Conservation (phyloP, 805 yeast species). For the Candida awuae region DNA sequence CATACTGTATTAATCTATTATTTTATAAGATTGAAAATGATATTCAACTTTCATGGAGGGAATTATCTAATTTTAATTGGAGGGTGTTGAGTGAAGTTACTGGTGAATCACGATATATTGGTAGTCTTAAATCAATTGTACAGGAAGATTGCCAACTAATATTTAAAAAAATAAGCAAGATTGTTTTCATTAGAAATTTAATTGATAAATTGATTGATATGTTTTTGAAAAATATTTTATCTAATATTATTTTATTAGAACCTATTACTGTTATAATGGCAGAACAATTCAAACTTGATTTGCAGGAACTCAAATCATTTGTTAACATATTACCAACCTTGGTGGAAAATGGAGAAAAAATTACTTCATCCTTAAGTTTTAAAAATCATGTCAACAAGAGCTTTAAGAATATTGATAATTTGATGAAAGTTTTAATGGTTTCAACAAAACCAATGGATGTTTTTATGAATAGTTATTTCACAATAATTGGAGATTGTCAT, state of each 20-base stretch:
- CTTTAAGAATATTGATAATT: slow-evolving; percentile 38
- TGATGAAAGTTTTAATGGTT: slow-evolving; percentile 62
- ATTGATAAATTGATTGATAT: slow-evolving; percentile 70
- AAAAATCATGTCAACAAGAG: slow-evolving; percentile 21
- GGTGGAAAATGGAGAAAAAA: slow-evolving; percentile 29
- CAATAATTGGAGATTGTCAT: slow-evolving; percentile 57
- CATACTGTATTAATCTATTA: slow-evolving; percentile 47
- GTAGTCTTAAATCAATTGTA: slow-evolving; percentile 45
- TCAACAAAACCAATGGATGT: slow-evolving; percentile 57
- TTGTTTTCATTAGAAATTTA: slow-evolving; percentile 61
- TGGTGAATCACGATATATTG: slow-evolving; percentile 64
- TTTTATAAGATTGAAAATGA: slow-evolving; percentile 53
- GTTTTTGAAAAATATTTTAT: slow-evolving; percentile 46
- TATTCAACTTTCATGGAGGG: slow-evolving; percentile 71
- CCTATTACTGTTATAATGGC: slow-evolving; percentile 66
- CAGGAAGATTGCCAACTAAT: slow-evolving; percentile 39
- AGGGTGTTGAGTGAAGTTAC: slow-evolving; percentile 50
- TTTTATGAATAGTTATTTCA: slow-evolving; percentile 57
- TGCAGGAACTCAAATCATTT: slow-evolving; percentile 52
- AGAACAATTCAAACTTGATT: slow-evolving; percentile 74
- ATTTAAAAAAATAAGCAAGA: slow-evolving; percentile 55
- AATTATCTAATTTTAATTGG: slow-evolving; percentile 76
- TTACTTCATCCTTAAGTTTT: slow-evolving; percentile 21
- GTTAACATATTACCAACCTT: slow-evolving; percentile 43
- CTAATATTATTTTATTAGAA: slow-evolving; percentile 49